Conservation (phyloP, 345 rosid genomes). For the Pistacia atlantica region DNA sequence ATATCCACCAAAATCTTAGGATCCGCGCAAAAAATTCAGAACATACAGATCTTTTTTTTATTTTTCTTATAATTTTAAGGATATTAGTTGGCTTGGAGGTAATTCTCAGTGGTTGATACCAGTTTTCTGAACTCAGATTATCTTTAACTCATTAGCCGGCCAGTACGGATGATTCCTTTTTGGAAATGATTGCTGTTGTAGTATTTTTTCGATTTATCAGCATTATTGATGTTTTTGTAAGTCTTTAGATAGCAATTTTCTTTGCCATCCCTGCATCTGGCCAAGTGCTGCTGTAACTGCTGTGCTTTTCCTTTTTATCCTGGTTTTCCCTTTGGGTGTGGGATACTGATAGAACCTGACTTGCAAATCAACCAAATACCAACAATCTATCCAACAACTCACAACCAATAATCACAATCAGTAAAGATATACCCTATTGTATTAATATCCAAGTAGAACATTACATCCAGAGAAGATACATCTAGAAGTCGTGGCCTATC, state of each 20-base stretch:
- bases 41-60: neutral
- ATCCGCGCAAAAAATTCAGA: too few species aligned
- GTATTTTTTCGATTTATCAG: neutral
- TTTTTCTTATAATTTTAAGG: neutral
- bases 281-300: neutral
- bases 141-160: neutral
- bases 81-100: slow-evolving; percentile 16
- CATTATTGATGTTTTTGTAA: neutral
- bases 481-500: too few species aligned
- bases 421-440: too few species aligned
- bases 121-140: neutral
- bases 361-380: too few species aligned
- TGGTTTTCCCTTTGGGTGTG: neutral
- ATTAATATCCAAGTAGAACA: too few species aligned
- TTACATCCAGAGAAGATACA: too few species aligned
- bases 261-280: neutral
- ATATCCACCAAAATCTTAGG: neutral
- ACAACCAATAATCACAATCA: too few species aligned
- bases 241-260: neutral
- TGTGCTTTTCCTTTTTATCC: neutral
- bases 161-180: neutral
- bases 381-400: too few species aligned
- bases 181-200: neutral
- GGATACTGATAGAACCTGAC: too few species aligned
- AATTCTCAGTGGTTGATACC: neutral